phyloP scores from a whole-genome alignment of 2,329 filamentous ascomycete genomes.

The Aspergillus aculeatus region DNA sequence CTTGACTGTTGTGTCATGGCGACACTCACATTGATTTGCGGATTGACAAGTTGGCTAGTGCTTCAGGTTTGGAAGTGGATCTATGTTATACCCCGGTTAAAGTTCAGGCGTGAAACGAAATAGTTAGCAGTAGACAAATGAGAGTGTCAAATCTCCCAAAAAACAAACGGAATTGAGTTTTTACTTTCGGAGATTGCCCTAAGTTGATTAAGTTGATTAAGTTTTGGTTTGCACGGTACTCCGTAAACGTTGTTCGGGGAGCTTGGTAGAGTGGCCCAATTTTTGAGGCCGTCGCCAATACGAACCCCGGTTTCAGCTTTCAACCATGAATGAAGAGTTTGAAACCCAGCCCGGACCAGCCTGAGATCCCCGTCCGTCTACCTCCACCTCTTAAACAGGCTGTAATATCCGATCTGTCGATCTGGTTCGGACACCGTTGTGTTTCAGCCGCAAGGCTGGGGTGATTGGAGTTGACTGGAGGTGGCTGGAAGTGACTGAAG shows the following conservation, averaged over 20 bases:
- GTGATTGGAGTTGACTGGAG: not conserved
- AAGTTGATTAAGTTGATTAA: not conserved
- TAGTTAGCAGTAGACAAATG: slow-evolving; percentile 2
- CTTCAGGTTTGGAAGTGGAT: not conserved
- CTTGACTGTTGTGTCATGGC: not conserved
- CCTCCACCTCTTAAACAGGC: not conserved
- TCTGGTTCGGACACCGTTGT: not conserved
- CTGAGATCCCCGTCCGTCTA: not conserved
- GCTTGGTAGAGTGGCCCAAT: not conserved
- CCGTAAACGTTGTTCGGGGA: no score
- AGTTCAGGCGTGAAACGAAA: slow-evolving; percentile 2
- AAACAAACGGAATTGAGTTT: not conserved
- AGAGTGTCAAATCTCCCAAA: not conserved
- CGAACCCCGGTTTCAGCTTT: slow-evolving; percentile 1
- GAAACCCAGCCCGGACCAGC: slow-evolving; percentile 1
- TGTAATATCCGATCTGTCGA: slow-evolving; percentile 3
- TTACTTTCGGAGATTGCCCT: not conserved
- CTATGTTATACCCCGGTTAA: slow-evolving; percentile 5
- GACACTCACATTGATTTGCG: no score
- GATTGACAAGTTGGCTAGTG: not conserved
- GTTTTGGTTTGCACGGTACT: no score
- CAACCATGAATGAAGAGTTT: not conserved
- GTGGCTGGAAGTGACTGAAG: not conserved
- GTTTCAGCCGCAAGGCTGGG: not conserved
- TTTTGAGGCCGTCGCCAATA: not conserved